Evolutionary conservation across 768 basidiomycete genomes (phyloP).

Genomic region (Suillus hirtellus): DNA sequence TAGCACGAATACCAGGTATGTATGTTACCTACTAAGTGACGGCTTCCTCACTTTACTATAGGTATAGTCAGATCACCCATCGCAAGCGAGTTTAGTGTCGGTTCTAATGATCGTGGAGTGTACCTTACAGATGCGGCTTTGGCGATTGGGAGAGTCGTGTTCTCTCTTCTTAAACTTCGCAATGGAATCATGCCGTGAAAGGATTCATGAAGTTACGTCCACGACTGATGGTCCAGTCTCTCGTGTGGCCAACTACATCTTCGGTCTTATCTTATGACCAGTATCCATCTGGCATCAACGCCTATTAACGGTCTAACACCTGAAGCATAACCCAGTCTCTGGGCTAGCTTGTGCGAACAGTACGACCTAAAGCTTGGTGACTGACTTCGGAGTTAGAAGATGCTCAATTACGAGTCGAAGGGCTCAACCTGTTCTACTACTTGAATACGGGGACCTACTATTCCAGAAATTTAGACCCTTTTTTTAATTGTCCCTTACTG

Average conservation of each 20-base stretch:
- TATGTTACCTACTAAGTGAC: conserved; percentile 24
- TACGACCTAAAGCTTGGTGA: background rate
- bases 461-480: background rate
- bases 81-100: conserved; percentile 76
- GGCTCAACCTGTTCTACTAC: background rate
- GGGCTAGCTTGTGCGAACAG: background rate
- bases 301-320: conserved; percentile 46
- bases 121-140: conserved; percentile 38
- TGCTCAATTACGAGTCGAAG: background rate
- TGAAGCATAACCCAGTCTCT: conserved; percentile 27
- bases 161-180: conserved; percentile 50
- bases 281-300: conserved; percentile 47
- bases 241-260: conserved; percentile 61
- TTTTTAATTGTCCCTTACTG: background rate
- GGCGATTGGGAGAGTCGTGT: conserved; percentile 31
- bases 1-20: conserved; percentile 47
- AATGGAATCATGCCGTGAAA: conserved; percentile 53
- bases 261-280: conserved; percentile 42
- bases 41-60: conserved; percentile 18
- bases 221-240: conserved; percentile 45
- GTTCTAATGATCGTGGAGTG: conserved; percentile 64
- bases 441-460: background rate
- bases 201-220: conserved; percentile 49
- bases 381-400: background rate
- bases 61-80: conserved; percentile 42